Evolutionary conservation across 257 asterid species (phyloP).

Genomic region (Solanum verrucosum): DNA sequence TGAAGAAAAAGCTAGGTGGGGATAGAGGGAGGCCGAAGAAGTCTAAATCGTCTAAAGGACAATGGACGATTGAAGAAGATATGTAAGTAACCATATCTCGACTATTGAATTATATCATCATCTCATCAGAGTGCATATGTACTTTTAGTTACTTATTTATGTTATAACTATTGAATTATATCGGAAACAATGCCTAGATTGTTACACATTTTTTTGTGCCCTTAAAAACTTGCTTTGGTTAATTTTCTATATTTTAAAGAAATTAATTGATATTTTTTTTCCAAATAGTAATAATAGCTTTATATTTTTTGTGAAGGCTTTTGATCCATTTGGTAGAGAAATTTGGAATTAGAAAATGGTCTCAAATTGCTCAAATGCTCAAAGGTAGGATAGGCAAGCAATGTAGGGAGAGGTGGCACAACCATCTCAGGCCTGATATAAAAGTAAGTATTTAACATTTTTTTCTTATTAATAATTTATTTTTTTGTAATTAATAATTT

Average conservation of each 20-base stretch:
- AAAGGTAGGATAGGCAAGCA: conserved; percentile 88
- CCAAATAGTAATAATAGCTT: not conserved
- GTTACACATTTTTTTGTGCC: not conserved
- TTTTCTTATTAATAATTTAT: not conserved
- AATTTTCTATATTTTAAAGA: not conserved
- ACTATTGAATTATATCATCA: not conserved
- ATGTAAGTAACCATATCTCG: conserved; percentile 10
- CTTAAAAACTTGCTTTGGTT: not conserved
- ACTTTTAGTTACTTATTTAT: not conserved
- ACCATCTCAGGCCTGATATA: conserved; percentile 82
- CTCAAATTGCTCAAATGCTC: conserved; percentile 62
- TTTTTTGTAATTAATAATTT: not conserved
- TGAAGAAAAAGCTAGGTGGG: conserved; percentile 1
- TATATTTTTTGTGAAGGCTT: conserved; percentile 20
- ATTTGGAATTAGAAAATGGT: conserved; percentile 78
- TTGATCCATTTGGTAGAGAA: conserved; percentile 60
- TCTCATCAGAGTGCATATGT: not conserved
- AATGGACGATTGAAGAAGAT: conserved; percentile 85
- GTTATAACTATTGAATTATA: too few species aligned
- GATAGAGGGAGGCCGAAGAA: conserved; percentile 17
- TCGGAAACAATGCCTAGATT: not conserved
- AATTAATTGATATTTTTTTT: not conserved
- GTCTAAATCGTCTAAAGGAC: conserved; percentile 68
- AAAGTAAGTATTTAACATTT: conserved; percentile 34
- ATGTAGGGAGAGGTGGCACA: conserved; percentile 96